A percentile compares a stretch with the other conserved stretches of the same genome.
phyloP scores from a whole-genome alignment of 2,329 filamentous ascomycete genomes.

The Phaeoacremonium minimum region DNA sequence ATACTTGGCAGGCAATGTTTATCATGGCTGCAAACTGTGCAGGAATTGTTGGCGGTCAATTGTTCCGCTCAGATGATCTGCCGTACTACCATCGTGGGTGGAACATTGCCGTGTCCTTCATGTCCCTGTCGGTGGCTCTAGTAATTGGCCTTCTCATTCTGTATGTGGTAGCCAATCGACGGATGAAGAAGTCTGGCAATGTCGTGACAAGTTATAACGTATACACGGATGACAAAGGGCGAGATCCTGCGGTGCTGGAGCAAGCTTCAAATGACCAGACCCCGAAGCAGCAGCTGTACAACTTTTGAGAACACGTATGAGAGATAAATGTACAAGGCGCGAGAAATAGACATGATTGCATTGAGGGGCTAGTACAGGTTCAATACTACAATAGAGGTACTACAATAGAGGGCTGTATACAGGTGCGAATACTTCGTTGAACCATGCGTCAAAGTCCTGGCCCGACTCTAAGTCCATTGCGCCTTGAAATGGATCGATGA shows the following conservation, averaged over 20 bases:
- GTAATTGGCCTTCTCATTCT: neutral
- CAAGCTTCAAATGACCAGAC: neutral
- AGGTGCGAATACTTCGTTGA: slow-evolving; percentile 8
- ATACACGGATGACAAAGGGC: neutral
- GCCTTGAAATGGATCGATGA: neutral
- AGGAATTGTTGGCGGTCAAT: neutral
- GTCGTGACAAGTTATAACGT: too few relatives aligned
- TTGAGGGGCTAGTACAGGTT: neutral
- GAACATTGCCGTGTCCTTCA: slow-evolving; percentile 1
- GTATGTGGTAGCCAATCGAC: neutral
- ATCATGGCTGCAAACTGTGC: slow-evolving; percentile 2
- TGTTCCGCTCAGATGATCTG: slow-evolving; percentile 1
- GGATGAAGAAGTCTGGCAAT: neutral
- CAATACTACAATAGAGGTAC: neutral
- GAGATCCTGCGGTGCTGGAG: neutral
- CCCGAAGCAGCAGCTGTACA: neutral
- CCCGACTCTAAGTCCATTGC: slow-evolving; percentile 5
- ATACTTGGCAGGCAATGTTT: slow-evolving; percentile 1
- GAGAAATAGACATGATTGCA: neutral
- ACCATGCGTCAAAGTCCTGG: slow-evolving; percentile 8
- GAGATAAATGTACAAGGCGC: neutral
- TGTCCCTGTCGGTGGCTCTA: neutral
- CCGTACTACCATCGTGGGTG: slow-evolving; percentile 1
- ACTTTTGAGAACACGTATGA: too few relatives aligned
- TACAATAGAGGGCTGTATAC: neutral